A percentile compares a stretch with the other conserved stretches of the same genome.
Evolutionary conservation across 2,329 filamentous ascomycete species (phyloP).

Genomic region (Alternaria hordeiaustralica): DNA sequence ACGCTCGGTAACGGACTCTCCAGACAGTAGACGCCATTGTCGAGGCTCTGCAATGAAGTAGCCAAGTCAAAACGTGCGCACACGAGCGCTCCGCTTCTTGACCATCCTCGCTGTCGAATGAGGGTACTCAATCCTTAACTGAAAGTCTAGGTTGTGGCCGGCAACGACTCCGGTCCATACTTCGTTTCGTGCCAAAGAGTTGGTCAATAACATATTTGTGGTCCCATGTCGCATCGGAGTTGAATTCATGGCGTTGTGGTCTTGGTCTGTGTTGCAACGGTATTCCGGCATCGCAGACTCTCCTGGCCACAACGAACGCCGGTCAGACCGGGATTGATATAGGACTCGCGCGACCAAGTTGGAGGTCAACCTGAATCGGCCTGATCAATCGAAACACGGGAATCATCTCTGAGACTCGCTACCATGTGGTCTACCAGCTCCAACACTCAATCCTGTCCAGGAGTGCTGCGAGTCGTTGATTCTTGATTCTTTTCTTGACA

Average conservation of each 20-base stretch:
- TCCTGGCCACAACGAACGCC: background rate
- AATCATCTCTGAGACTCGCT: background rate
- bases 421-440: background rate
- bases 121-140: background rate
- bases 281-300: background rate
- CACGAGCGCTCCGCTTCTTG: background rate
- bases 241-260: background rate
- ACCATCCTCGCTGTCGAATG: background rate
- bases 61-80: background rate
- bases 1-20: background rate
- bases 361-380: background rate
- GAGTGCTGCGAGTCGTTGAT: background rate
- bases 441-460: background rate
- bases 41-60: background rate
- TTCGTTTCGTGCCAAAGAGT: background rate
- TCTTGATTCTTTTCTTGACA: background rate
- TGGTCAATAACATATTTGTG: background rate
- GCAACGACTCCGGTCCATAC: background rate
- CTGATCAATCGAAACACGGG: background rate
- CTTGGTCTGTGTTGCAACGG: background rate
- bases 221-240: background rate
- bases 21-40: background rate
- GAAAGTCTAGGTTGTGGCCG: background rate
- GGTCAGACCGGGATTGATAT: background rate
- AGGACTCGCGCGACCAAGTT: background rate